Evolutionary conservation across 116 monocot species (phyloP), one percentile per base, ranked within the genome.

Genomic region (Thalassia testudinum): DNA sequence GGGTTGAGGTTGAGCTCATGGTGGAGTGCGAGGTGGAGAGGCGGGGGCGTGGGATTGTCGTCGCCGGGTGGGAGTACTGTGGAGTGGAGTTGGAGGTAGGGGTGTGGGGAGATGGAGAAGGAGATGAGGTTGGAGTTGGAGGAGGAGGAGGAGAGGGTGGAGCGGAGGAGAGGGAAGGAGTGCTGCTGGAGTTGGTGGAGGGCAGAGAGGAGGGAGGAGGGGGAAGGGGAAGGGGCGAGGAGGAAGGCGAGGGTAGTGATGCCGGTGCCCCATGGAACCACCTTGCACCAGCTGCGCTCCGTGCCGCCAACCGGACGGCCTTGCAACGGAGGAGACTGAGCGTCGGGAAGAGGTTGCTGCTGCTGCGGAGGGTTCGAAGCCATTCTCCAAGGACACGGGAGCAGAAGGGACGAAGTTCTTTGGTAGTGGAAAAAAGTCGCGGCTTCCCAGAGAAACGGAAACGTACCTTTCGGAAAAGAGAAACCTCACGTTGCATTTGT

Each of bases 231-330:
- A 19, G 24, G 54, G 42, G 80, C 64, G 68, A 85, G 58, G 50
- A 53, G 70, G 61, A 80, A 21, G 58, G 66, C 63, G 54, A 76
- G 64, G 51, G 81, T 67, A 52, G 73, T 75, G 53, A 67, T 68
- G 18, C 87, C 97, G 5, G 97, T 97, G 63, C 89, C 89, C 26
- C 73, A 70, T n/a, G 74, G 74, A 12, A 77, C 85, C 38, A 75
- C 81, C 12, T 66, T 64, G 58, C 60, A 77, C 82, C 89, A 97
- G 67, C 70, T 82, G 43, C 62, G 38, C 68, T 97, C 97, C 24
- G 89, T 97, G 44, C 77, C 81, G 27, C 73, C 81, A 15, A 60
- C 50, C n/a, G 60, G 57, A 13, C 91, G 81, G 24, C 70, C 55
- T n/a, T n/a, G n/a, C n/a, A n/a, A n/a, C n/a, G n/a, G n/a, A n/a